These are phyloP conservation scores for Nakaseomyces delphensis DNA, from an alignment of 1,139 yeast species.

Conservation along the genomic window DNA sequence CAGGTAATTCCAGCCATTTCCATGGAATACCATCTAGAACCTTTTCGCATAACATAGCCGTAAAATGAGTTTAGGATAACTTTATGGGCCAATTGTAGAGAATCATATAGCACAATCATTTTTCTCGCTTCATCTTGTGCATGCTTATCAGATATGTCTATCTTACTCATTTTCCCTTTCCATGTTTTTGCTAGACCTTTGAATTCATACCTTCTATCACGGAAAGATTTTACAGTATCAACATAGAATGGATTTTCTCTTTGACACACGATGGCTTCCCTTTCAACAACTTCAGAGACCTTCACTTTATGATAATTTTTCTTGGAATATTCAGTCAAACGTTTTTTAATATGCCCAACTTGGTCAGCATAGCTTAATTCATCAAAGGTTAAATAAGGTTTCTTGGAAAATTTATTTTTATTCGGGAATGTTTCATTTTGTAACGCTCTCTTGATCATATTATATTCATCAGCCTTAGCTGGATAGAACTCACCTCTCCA, in stretches of 20 bases:
- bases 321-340: conserved; percentile 77
- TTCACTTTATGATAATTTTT: conserved; percentile 78
- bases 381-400: conserved; percentile 54
- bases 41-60: conserved; percentile 98
- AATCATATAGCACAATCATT: conserved; percentile 89
- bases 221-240: conserved; percentile 83
- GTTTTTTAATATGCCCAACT: conserved; percentile 62
- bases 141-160: conserved; percentile 46
- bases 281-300: conserved; percentile 71
- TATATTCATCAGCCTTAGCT: conserved; percentile 83
- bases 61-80: conserved; percentile 94
- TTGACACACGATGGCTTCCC: conserved; percentile 95
- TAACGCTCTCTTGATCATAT: conserved; percentile 77
- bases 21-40: conserved; percentile 98
- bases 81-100: conserved; percentile 92
- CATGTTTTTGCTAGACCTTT: conserved; percentile 90
- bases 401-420: conserved; percentile 31
- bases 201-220: conserved; percentile 94
- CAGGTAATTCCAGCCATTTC: conserved; percentile 99
- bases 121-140: conserved; percentile 77
- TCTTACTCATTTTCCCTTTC: conserved; percentile 68
- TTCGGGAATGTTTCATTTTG: conserved; percentile 74
- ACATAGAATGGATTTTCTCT: conserved; percentile 96
- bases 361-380: conserved; percentile 74
- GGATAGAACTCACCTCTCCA: conserved; percentile 98